phyloP scores from a whole-genome alignment of 2,329 filamentous ascomycete species.

The Penicillium sp. region DNA sequence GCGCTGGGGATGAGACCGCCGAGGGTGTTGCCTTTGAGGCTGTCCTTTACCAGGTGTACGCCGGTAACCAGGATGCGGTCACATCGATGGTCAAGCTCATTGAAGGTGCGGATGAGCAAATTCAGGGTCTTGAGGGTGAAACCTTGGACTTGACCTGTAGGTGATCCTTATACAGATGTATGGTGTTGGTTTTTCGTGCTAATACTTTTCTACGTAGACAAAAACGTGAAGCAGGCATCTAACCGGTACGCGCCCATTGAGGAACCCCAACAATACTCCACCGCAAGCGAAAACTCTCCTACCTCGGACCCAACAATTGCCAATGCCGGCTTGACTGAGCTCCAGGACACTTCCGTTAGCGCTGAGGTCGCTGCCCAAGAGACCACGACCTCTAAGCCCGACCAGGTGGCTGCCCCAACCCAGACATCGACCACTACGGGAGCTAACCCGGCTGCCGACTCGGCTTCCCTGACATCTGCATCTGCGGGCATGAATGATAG shows the following conservation, averaged over 20 bases:
- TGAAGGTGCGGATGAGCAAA: slow-evolving; percentile 58
- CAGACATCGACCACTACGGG: slow-evolving; percentile 45
- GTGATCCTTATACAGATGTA: slow-evolving; percentile 26
- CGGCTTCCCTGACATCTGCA: slow-evolving; percentile 50
- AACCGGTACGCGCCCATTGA: slow-evolving; percentile 41
- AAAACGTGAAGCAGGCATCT: slow-evolving; percentile 53
- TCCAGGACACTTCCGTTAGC: slow-evolving; percentile 51
- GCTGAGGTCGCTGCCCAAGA: slow-evolving; percentile 54
- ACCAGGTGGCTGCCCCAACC: slow-evolving; percentile 33
- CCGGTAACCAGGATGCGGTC: slow-evolving; percentile 60
- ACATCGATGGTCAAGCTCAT: slow-evolving; percentile 61
- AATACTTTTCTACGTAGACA: slow-evolving; percentile 39
- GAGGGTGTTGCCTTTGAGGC: slow-evolving; percentile 65
- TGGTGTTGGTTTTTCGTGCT: slow-evolving; percentile 4
- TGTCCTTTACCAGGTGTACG: slow-evolving; percentile 62
- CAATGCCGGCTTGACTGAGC: slow-evolving; percentile 61
- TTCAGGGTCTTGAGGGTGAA: slow-evolving; percentile 57
- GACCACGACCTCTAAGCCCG: neutral
- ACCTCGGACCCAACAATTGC: slow-evolving; percentile 60
- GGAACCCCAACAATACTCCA: slow-evolving; percentile 35
- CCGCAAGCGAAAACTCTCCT: slow-evolving; percentile 31
- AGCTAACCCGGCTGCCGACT: slow-evolving; percentile 50
- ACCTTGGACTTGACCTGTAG: slow-evolving; percentile 58
- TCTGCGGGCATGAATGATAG: slow-evolving; percentile 53
- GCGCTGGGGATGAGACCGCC: slow-evolving; percentile 41